Evolutionary conservation across 768 basidiomycete species (phyloP).

Genomic region (Russula compacta): DNA sequence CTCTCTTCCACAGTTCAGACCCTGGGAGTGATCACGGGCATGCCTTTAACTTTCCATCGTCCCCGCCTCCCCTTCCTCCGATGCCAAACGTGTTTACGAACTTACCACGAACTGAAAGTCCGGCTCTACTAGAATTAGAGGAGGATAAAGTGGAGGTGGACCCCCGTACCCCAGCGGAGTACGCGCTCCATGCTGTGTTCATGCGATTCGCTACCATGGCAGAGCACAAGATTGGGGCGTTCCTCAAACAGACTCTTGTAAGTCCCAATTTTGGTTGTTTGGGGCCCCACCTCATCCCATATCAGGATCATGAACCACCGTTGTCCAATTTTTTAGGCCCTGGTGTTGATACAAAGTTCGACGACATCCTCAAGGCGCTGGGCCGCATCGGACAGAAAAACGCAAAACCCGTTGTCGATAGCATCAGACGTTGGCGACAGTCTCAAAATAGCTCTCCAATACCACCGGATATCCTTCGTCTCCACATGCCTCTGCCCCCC

Average conservation of each 20-base stretch:
- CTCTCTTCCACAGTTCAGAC: constrained; percentile 62
- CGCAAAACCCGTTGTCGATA: constrained; percentile 75
- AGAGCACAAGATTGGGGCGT: constrained; percentile 70
- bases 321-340: constrained; percentile 63
- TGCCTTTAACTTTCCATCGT: constrained; percentile 31
- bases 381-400: constrained; percentile 81
- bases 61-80: constrained; percentile 73
- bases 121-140: constrained; percentile 33
- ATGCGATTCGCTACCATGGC: constrained; percentile 76
- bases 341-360: constrained; percentile 68
- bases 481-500: constrained; percentile 38
- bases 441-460: constrained; percentile 55
- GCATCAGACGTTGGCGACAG: constrained; percentile 80
- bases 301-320: constrained; percentile 59
- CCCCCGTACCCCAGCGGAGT: constrained; percentile 79
- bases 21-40: constrained; percentile 60
- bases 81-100: constrained; percentile 50
- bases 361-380: constrained; percentile 75
- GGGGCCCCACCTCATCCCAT: not conserved
- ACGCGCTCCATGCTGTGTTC: constrained; percentile 81
- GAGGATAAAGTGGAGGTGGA: constrained; percentile 63
- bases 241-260: constrained; percentile 61
- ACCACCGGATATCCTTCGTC: constrained; percentile 39
- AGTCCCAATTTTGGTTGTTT: constrained; percentile 23
- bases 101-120: constrained; percentile 38